These are phyloP conservation scores for Wickerhamiella spandovensis DNA, from an alignment of 805 yeast genomes.

Conservation along the genomic window DNA sequence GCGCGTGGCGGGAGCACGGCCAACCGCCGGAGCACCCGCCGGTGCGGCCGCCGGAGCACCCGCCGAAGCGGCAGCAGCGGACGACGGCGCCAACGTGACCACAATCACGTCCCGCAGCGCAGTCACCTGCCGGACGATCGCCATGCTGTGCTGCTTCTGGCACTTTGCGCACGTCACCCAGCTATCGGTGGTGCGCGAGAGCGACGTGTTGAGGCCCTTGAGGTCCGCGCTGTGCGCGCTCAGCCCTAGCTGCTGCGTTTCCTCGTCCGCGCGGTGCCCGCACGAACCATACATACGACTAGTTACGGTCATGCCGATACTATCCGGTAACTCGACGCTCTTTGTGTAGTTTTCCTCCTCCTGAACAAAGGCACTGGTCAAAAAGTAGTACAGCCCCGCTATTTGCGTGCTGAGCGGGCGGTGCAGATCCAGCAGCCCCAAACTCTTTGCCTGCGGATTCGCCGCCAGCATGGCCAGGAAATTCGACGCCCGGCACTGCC, in stretches of 20 bases:
- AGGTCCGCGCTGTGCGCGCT: slow-evolving; percentile 8
- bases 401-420: slow-evolving; percentile 22
- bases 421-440: slow-evolving; percentile 36
- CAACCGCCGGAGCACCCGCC: neutral
- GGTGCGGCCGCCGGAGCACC: neutral
- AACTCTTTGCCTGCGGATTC: slow-evolving; percentile 36
- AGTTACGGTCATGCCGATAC: slow-evolving; percentile 12
- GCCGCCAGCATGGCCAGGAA: slow-evolving; percentile 44
- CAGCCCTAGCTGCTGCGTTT: neutral
- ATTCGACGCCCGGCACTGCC: slow-evolving; percentile 70
- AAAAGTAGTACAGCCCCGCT: slow-evolving; percentile 44
- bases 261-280: slow-evolving; percentile 9
- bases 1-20: neutral
- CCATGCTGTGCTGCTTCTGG: slow-evolving; percentile 38
- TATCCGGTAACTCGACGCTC: slow-evolving; percentile 1
- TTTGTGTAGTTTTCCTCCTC: slow-evolving; percentile 31
- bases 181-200: slow-evolving; percentile 11
- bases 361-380: slow-evolving; percentile 37
- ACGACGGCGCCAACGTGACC: slow-evolving; percentile 2
- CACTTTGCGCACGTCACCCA: slow-evolving; percentile 38
- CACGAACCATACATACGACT: slow-evolving; percentile 13
- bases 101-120: slow-evolving; percentile 48
- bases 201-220: slow-evolving; percentile 14
- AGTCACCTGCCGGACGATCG: slow-evolving; percentile 38
- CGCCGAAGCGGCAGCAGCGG: neutral